Base-by-base conservation (phyloP, 2,329 filamentous ascomycete species). In the Colletotrichum eleusines region DNA sequence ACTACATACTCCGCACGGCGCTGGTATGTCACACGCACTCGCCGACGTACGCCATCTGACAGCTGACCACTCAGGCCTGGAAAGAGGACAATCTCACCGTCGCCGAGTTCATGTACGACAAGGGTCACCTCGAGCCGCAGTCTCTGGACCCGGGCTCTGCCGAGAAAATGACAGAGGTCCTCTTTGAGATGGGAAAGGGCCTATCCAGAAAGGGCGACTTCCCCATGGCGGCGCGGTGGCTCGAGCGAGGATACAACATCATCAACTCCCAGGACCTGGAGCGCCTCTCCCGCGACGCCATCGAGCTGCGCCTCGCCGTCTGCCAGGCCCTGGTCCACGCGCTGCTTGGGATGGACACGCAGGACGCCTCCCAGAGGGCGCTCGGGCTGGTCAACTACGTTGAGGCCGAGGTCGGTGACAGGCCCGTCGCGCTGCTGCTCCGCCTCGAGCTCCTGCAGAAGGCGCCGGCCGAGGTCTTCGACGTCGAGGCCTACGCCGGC, bases 41-140 rank as follows among this genome's bases (percentile, higher is more conserved):
- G 1, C 20, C 23, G 57, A 40, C 33, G 26, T 71, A 26, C 7
- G 1, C 2, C 2, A 5, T 35, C 33, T 50, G 23, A 57, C 33
- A 33, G 5, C 4, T 50, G 40, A 28, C 12, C 20, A 0, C 40
- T 42, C 60, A 95, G 93, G 88, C 91, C 38, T 97, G 91, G 90
- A 89, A 90, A 75, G 90, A 94, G 76, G 85, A 88, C 50, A 88
- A 91, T 50, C 84, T 92, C 18, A 92, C 95, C 68, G 87, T 94
- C 58, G 93, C 93, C 35, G 93, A 97, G 65, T 89, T 94, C 78
- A 89, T 96, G 84, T 95, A 91, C 78, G 80, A 80, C 44, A 92
- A 92, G 75, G 80, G 89, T 1, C 80, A 82, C 75, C 81, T 72
- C n/a, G 78, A 81, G 12, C 78, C 75, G 46, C 76, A 75, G 28